Conservation (phyloP, 306 rosid species). For the Pterocarpus macrocarpus region DNA sequence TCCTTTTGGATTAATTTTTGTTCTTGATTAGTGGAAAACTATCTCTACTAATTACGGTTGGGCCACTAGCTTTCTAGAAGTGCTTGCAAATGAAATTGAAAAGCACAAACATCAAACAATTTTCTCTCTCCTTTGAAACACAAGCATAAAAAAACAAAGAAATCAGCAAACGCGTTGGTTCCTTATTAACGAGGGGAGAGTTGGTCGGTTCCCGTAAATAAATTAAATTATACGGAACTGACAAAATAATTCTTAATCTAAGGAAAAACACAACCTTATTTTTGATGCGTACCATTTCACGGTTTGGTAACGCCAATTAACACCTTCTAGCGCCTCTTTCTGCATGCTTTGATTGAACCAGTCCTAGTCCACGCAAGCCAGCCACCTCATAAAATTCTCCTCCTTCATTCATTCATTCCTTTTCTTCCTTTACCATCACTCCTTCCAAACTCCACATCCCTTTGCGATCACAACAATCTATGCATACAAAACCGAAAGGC, state of each 20-base stretch:
- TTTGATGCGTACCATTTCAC: slow-evolving; percentile 5
- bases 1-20: not conserved
- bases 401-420: not conserved
- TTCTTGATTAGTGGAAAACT: slow-evolving; percentile 46
- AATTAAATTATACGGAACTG: slow-evolving; percentile 31
- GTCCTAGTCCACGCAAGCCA: slow-evolving; percentile 75
- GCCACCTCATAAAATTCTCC: slow-evolving; percentile 31
- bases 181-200: not conserved
- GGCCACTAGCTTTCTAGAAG: slow-evolving; percentile 41
- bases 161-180: slow-evolving; percentile 38
- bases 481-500: slow-evolving; percentile 28
- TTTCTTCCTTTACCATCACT: slow-evolving; percentile 22
- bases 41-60: slow-evolving; percentile 1
- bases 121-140: slow-evolving; percentile 21
- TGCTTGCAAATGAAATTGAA: not conserved
- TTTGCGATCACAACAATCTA: slow-evolving; percentile 20
- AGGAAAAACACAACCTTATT: slow-evolving; percentile 21
- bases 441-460: not conserved
- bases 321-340: not conserved
- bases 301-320: not conserved
- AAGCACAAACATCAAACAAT: not conserved
- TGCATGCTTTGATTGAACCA: slow-evolving; percentile 70
- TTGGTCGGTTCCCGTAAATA: slow-evolving; percentile 41
- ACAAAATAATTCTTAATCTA: slow-evolving; percentile 6
- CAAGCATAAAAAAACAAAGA: not conserved